Evolutionary conservation across 306 rosid genomes (phyloP).

Genomic region (Glycyrrhiza uralensis): DNA sequence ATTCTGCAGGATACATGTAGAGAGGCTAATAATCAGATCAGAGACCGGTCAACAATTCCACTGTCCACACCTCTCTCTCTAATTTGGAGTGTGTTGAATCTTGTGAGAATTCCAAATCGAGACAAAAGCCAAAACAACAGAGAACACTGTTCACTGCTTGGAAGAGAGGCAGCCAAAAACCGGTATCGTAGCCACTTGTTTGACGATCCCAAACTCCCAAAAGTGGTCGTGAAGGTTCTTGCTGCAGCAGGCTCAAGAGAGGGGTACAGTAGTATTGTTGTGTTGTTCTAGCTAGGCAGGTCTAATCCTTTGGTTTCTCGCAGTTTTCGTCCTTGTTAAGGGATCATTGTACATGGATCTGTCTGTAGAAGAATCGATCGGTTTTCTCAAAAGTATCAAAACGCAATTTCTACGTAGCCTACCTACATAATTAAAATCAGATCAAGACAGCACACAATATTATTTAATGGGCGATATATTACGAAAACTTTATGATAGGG

Average conservation of each 20-base stretch:
- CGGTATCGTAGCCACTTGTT: conserved; percentile 39
- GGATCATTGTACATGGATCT: neutral
- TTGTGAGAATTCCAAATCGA: conserved; percentile 16
- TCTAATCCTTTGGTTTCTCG: conserved; percentile 7
- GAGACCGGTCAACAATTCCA: conserved; percentile 38
- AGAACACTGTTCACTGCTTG: neutral
- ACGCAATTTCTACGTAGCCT: neutral
- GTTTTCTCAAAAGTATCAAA: neutral
- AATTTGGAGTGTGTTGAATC: neutral
- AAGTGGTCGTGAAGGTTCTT: neutral
- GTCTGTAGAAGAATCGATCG: neutral
- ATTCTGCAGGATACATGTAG: conserved; percentile 8
- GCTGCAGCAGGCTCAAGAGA: conserved; percentile 27
- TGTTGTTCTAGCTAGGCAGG: neutral
- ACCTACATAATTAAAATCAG: neutral
- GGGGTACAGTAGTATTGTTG: conserved; percentile 3
- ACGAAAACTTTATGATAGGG: neutral
- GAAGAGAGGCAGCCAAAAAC: conserved; percentile 20
- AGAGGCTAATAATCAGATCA: too few relatives aligned
- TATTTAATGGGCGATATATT: neutral
- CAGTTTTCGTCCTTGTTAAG: neutral
- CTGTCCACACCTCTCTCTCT: too few relatives aligned
- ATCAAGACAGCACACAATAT: neutral
- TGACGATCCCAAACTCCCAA: conserved; percentile 36
- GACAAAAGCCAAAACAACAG: conserved; percentile 33